Evolutionary conservation across 106 monocot species (phyloP), one percentile per base, ranked within the genome.

Genomic region (Acorus gramineus): DNA sequence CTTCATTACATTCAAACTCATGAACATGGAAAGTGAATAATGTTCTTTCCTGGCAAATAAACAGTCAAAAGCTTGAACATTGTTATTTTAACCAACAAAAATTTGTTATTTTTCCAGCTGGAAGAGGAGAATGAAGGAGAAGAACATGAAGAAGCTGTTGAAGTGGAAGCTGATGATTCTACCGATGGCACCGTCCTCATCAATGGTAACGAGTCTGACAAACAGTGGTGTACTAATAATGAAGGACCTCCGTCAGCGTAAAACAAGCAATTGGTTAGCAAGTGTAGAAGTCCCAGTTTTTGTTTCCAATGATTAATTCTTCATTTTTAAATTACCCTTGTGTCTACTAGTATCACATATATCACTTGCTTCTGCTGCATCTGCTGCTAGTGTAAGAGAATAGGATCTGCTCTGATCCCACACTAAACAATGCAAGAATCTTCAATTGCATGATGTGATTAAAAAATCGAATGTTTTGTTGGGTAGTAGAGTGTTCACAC

Each of bases 141-240:
- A 28, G 80, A 56, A 8, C 69, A 73, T 74, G 84, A 85, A 11
- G 73, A 83, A 68, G 73, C 62, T 44, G 67, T 79, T 48, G 83
- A 89, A 78, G 67, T 78, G 58, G 83, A 86, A 53, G 83, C 62
- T 10, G 83, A 81, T 13, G 90, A 69, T 64, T 83, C 85, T 52
- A 66, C 86, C 58, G 85, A 90, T 71, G 71, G 81, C 45, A 65
- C 63, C 4, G 61, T 83, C 54, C 68, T 83, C 58, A 78, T 83
- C 6, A 81, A 85, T 69, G 86, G 83, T 53, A 76, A 81, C 63
- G 80, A 90, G 28, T 79, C 61, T 63, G 84, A 85, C 46, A 84
- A 84, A 79, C 73, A 89, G 71, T 79, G 79, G 79, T 80, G 83
- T 75, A 83, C 49, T 74, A 80, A 80, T 70, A 81, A 79, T 73